Conservation (phyloP, 768 basidiomycete genomes). For the Pleurotus platypus region DNA sequence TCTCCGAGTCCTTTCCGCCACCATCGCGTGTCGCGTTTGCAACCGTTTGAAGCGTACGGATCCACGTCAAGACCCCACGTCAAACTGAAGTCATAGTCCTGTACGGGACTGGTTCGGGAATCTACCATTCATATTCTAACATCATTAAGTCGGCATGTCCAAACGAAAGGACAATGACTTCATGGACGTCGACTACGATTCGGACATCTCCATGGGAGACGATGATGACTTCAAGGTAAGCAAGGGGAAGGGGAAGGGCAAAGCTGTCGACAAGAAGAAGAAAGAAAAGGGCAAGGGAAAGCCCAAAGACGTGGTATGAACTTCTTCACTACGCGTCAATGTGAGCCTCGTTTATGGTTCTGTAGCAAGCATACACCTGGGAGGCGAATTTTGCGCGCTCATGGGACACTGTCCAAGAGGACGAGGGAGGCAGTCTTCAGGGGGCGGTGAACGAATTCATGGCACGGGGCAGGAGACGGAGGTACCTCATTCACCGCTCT, state of each 20-base stretch:
- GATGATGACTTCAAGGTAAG: conserved; percentile 35
- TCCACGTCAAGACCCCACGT: no score
- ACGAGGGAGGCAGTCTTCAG: conserved; percentile 88
- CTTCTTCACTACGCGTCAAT: background rate
- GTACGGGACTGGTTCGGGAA: no score
- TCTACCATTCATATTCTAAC: no score
- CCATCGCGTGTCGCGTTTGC: no score
- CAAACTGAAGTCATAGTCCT: no score
- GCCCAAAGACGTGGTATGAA: conserved; percentile 42
- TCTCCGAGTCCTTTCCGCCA: no score
- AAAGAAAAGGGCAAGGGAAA: conserved; percentile 56
- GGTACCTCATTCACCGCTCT: conserved; percentile 41
- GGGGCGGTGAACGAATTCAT: conserved; percentile 87
- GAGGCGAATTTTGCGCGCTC: conserved; percentile 92
- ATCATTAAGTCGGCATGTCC: background rate
- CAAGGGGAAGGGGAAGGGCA: conserved; percentile 57
- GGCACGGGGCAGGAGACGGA: conserved; percentile 78
- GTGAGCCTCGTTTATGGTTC: conserved; percentile 18
- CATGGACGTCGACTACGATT: conserved; percentile 66
- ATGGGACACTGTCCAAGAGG: conserved; percentile 98
- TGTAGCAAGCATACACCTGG: conserved; percentile 87
- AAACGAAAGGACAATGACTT: conserved; percentile 28
- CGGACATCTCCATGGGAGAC: conserved; percentile 56
- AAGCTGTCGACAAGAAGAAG: conserved; percentile 47
- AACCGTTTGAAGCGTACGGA: no score